phyloP scores from a whole-genome alignment of 2,329 filamentous ascomycete species.

The Bipolaris cookei region DNA sequence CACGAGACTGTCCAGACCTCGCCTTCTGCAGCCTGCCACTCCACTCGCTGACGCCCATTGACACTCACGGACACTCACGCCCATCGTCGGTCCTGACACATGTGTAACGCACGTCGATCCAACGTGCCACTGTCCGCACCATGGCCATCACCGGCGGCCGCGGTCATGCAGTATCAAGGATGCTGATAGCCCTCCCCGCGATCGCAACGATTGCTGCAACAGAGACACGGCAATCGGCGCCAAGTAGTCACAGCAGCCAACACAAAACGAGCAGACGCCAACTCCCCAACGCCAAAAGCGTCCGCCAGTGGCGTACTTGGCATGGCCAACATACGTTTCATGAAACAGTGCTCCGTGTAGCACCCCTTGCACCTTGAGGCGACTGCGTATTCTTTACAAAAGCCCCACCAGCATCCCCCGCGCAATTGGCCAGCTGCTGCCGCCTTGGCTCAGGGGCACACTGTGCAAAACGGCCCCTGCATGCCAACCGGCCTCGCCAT shows the following conservation, averaged over 20 bases:
- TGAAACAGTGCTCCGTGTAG: conserved; percentile 30
- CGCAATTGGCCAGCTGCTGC: conserved; percentile 33
- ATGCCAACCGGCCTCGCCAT: conserved; percentile 21
- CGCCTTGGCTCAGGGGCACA: conserved; percentile 34
- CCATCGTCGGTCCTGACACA: conserved; percentile 29
- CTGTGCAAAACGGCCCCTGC: conserved; percentile 26
- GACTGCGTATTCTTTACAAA: conserved; percentile 9
- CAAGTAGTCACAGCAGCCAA: neutral
- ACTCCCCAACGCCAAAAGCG: conserved; percentile 8
- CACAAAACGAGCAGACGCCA: conserved; percentile 3
- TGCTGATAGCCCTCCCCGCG: neutral
- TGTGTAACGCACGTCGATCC: conserved; percentile 9
- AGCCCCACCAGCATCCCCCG: conserved; percentile 20
- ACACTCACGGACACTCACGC: no score
- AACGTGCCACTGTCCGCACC: conserved; percentile 10
- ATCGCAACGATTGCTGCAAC: neutral
- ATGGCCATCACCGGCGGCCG: neutral
- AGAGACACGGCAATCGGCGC: neutral
- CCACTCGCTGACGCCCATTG: no score
- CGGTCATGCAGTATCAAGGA: neutral
- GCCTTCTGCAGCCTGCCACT: conserved; percentile 3
- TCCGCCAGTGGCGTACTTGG: conserved; percentile 20
- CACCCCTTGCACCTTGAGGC: conserved; percentile 30
- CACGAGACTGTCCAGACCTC: conserved; percentile 31
- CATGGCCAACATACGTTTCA: conserved; percentile 29